phyloP scores from a whole-genome alignment of 495 filamentous ascomycete genomes.

The Penicillium bovifimosum region DNA sequence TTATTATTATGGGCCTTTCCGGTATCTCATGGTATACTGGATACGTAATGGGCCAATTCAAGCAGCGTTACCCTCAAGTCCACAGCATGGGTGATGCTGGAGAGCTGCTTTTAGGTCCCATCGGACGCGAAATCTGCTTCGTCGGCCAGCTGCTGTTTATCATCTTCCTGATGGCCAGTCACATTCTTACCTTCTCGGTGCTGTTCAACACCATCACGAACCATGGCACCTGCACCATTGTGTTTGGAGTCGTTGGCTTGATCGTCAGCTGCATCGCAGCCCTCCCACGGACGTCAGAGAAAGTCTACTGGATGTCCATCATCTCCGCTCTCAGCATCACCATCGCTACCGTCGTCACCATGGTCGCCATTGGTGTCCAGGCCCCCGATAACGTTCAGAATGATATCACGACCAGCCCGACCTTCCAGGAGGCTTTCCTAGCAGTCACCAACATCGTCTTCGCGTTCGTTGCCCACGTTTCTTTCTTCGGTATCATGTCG shows the following conservation, averaged over 20 bases:
- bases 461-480: slow-evolving; percentile 60
- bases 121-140: slow-evolving; percentile 54
- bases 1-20: slow-evolving; percentile 43
- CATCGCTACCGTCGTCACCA: slow-evolving; percentile 58
- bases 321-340: slow-evolving; percentile 55
- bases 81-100: slow-evolving; percentile 61
- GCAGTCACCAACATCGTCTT: slow-evolving; percentile 72
- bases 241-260: slow-evolving; percentile 56
- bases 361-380: slow-evolving; percentile 54
- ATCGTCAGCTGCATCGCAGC: slow-evolving; percentile 52
- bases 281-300: slow-evolving; percentile 54
- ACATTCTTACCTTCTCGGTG: slow-evolving; percentile 63
- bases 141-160: slow-evolving; percentile 55
- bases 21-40: slow-evolving; percentile 57
- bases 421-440: slow-evolving; percentile 39
- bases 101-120: slow-evolving; percentile 50
- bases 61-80: slow-evolving; percentile 56
- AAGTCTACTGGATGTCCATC: slow-evolving; percentile 32
- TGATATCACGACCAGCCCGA: slow-evolving; percentile 17
- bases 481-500: slow-evolving; percentile 69
- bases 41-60: slow-evolving; percentile 64
- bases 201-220: slow-evolving; percentile 56
- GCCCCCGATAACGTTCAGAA: slow-evolving; percentile 19
- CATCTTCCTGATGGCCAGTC: slow-evolving; percentile 65
- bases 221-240: slow-evolving; percentile 56